Evolutionary conservation across 163 green algal species (phyloP).

Genomic region (Chlamydomonas reinhardtii): DNA sequence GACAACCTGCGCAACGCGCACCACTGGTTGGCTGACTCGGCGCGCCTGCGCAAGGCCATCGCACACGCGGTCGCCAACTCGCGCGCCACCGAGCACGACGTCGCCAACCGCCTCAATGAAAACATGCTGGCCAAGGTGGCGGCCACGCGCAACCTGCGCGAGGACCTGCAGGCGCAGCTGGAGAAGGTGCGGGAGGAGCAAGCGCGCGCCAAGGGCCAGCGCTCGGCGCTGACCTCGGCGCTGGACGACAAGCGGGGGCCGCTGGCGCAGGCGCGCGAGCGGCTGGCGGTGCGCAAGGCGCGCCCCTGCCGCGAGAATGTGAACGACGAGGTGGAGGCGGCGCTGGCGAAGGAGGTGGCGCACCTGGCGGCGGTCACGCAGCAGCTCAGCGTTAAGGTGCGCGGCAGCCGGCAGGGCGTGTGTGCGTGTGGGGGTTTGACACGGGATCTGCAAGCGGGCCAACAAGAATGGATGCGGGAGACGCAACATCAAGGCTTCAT

Average conservation of each 20-base stretch:
- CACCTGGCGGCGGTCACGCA: slow-evolving; percentile 55
- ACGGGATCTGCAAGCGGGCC: too few relatives aligned
- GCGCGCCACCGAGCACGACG: slow-evolving; percentile 55
- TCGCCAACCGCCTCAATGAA: slow-evolving; percentile 49
- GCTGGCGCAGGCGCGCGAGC: slow-evolving; percentile 61
- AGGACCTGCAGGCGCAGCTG: slow-evolving; percentile 48
- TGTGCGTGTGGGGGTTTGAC: background rate
- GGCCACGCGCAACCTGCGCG: slow-evolving; percentile 44
- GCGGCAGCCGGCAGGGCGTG: background rate
- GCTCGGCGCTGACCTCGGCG: slow-evolving; percentile 43
- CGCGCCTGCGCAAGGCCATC: slow-evolving; percentile 61
- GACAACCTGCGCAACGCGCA: slow-evolving; percentile 58
- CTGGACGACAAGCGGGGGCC: slow-evolving; percentile 60
- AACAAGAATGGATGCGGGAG: too few relatives aligned
- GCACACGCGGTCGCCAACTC: slow-evolving; percentile 51
- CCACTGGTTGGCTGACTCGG: slow-evolving; percentile 55
- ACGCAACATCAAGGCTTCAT: too few relatives aligned
- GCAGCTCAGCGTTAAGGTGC: slow-evolving; percentile 60
- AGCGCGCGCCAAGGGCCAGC: slow-evolving; percentile 42
- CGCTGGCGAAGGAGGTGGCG: slow-evolving; percentile 60
- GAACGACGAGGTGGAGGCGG: slow-evolving; percentile 70
- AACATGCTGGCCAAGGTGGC: slow-evolving; percentile 61
- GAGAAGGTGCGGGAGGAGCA: slow-evolving; percentile 51
- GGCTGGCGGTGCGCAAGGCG: slow-evolving; percentile 52
- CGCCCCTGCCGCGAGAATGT: slow-evolving; percentile 58